Evolutionary conservation across 495 filamentous ascomycete genomes (phyloP), one percentile per base, ranked within the genome.

Genomic region (Hypoxylon crocopeplum): DNA sequence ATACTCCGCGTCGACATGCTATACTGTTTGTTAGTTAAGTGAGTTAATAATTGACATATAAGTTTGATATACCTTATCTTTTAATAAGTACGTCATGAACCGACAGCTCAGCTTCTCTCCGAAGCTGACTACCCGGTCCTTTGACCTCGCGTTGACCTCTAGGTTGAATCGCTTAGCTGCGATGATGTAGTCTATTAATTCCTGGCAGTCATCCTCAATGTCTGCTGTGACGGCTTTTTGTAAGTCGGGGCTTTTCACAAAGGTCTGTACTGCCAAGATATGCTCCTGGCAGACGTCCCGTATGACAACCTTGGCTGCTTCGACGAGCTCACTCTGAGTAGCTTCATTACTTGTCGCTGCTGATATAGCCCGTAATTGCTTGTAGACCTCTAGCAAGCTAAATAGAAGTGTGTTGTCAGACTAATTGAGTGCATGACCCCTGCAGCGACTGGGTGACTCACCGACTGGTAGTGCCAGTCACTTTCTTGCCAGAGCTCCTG

Each of bases 61-160:
- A 24, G 16, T 37, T 20, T 2, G 2, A 54, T 68, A 48, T 46
- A 73, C 72, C 69, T 63, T 72, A 51, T 96, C 91, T 69, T 88
- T 83, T 36, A 97, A 75, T 40, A 96, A 66, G 10, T 88, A 86
- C 7, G 92, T 83, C 86, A 99, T 88, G 64, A 94, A 91, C 19
- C 86, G 80, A 73, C 92, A 96, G 71, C 89, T 91, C 22, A 99
- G 76, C 72, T 97, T 97, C 77, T 99, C 94, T 15, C 94, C 94
- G 38, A 91, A 88, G 68, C 91, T 91, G 32, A 98, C 84, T 13
- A 99, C 89, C 55, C 90, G 87, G 69, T 99, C 93, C 69, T 93
- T 90, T 19, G 86, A 89, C 55, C 88, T 82, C 1, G 86, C 82
- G 69, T 89, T 92, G 62, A 97, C 89, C 68, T 93, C 81, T 19